These are phyloP conservation scores for Blastobotrys terrestris DNA, from an alignment of 805 yeast genomes.

Conservation along the genomic window DNA sequence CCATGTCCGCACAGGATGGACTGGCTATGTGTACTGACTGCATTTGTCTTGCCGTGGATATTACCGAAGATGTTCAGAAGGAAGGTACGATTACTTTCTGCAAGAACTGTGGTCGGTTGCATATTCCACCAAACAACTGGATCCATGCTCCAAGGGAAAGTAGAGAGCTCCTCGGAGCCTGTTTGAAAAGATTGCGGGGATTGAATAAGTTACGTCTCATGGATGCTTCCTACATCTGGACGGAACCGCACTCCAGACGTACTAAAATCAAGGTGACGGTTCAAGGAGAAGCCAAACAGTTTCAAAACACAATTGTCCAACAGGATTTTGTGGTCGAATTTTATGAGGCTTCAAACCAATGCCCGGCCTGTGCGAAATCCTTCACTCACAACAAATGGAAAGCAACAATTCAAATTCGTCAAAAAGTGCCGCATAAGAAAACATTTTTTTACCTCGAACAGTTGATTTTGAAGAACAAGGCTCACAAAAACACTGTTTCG, in stretches of 20 bases:
- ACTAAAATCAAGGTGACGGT: conserved; percentile 85
- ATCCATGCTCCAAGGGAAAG: conserved; percentile 82
- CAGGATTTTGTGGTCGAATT: conserved; percentile 94
- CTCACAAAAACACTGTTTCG: conserved; percentile 89
- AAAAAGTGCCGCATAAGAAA: conserved; percentile 93
- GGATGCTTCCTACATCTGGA: conserved; percentile 96
- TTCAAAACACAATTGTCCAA: conserved; percentile 84
- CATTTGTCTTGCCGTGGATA: conserved; percentile 84
- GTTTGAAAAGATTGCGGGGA: conserved; percentile 81
- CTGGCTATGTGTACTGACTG: conserved; percentile 94
- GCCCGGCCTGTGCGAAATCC: conserved; percentile 97
- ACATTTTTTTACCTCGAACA: conserved; percentile 95
- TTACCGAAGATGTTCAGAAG: conserved; percentile 84
- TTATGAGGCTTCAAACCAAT: conserved; percentile 90
- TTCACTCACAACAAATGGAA: conserved; percentile 97
- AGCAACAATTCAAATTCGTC: conserved; percentile 96
- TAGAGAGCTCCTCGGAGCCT: conserved; percentile 78
- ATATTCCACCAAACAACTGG: conserved; percentile 94
- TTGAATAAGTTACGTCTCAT: conserved; percentile 76
- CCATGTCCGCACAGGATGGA: conserved; percentile 88
- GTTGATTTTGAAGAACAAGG: conserved; percentile 83
- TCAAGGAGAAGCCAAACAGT: conserved; percentile 79
- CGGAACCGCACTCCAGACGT: conserved; percentile 98
- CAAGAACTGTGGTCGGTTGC: conserved; percentile 86
- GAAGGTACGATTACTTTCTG: conserved; percentile 82